phyloP scores from a whole-genome alignment of 495 filamentous ascomycete species.

The Talaromyces liani region DNA sequence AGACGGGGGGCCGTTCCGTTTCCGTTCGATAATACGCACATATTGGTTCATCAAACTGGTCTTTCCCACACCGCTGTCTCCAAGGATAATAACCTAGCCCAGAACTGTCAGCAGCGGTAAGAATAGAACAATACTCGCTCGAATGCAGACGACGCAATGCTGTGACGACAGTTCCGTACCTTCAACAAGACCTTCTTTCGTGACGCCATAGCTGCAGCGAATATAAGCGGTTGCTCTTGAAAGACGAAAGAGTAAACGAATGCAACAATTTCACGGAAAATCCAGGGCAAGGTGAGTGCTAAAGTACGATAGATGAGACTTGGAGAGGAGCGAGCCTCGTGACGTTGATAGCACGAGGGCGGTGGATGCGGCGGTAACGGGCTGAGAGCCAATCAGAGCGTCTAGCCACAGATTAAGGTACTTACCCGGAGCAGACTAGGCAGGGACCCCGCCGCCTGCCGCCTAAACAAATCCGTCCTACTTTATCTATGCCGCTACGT shows the following conservation, averaged over 20 bases:
- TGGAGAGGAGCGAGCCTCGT: conserved; percentile 6
- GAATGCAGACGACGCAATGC: conserved; percentile 13
- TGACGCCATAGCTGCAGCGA: conserved; percentile 60
- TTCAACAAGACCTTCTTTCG: conserved; percentile 97
- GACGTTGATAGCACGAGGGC: conserved; percentile 10
- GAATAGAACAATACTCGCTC: neutral
- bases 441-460: neutral
- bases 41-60: conserved; percentile 99
- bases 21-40: conserved; percentile 49
- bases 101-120: neutral
- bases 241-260: conserved; percentile 5
- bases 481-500: neutral
- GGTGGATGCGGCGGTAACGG: conserved; percentile 7
- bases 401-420: neutral
- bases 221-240: conserved; percentile 7
- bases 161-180: conserved; percentile 42
- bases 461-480: neutral
- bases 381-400: neutral
- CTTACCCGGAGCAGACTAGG: conserved; percentile 2
- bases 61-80: conserved; percentile 97
- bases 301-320: conserved; percentile 13
- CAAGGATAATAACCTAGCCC: conserved; percentile 90
- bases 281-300: neutral
- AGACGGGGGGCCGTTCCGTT: neutral
- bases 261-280: neutral